Evolutionary conservation across 148 eudicot species (phyloP).

Genomic region (Persicaria maculosa): DNA sequence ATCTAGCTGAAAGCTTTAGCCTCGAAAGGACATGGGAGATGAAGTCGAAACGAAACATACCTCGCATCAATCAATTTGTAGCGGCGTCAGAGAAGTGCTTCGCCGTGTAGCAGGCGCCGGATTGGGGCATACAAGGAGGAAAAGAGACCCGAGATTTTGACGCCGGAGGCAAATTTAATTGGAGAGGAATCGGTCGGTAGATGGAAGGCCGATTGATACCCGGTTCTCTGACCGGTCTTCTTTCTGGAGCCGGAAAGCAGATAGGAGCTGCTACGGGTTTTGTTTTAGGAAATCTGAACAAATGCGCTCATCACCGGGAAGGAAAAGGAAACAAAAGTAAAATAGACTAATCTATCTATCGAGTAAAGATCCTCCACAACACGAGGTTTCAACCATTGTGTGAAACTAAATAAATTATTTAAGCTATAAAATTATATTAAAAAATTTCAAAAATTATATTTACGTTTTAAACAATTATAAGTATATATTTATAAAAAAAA

Average conservation of each 20-base stretch:
- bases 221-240: slow-evolving; percentile 2
- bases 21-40: neutral
- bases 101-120: neutral
- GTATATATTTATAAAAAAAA: too few species aligned
- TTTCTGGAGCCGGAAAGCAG: neutral
- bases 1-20: neutral
- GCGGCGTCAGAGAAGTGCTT: neutral
- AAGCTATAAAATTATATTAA: too few species aligned
- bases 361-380: too few species aligned
- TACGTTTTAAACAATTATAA: too few species aligned
- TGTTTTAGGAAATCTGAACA: neutral
- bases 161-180: neutral
- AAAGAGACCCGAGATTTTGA: neutral
- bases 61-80: neutral
- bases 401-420: too few species aligned
- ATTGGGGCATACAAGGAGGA: neutral
- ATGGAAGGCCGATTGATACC: too few species aligned
- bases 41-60: neutral
- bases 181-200: neutral
- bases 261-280: neutral
- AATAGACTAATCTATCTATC: too few species aligned
- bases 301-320: neutral
- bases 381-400: too few species aligned
- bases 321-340: too few species aligned
- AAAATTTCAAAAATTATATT: too few species aligned